phyloP scores from a whole-genome alignment of 768 basidiomycete genomes.

The Psilocybe cyanescens region DNA sequence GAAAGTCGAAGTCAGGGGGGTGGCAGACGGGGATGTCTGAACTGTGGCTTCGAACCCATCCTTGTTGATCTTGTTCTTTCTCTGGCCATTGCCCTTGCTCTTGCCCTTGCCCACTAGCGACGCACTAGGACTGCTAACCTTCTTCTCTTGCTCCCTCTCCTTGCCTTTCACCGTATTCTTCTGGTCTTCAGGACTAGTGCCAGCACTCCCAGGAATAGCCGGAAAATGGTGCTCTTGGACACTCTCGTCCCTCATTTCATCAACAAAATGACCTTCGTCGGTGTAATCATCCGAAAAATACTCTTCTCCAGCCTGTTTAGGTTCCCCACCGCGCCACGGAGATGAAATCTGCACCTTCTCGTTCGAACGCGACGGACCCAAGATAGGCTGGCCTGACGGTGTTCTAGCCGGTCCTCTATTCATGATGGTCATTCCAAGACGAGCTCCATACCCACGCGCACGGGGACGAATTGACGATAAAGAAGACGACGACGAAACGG shows the following conservation, averaged over 20 bases:
- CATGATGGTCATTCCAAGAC: constrained; percentile 12
- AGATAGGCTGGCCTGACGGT: constrained; percentile 17
- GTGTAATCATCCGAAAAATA: constrained; percentile 1
- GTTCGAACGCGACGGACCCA: constrained; percentile 40
- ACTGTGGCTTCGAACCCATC: not conserved
- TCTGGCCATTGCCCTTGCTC: not conserved
- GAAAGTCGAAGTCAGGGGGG: not conserved
- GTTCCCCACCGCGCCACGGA: constrained; percentile 46
- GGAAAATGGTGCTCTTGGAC: constrained; percentile 25
- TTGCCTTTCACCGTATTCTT: not conserved
- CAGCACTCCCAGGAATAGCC: constrained; percentile 12
- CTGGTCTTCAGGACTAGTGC: constrained; percentile 2
- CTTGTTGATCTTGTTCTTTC: not conserved
- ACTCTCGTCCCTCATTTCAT: not conserved
- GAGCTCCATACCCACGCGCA: not conserved
- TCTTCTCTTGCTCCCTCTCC: not conserved
- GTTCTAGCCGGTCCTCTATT: not conserved
- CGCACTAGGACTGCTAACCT: not conserved
- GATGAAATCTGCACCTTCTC: constrained; percentile 63
- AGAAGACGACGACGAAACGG: not conserved
- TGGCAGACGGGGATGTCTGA: not conserved
- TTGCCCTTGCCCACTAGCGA: not conserved
- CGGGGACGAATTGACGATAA: not conserved
- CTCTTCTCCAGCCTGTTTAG: constrained; percentile 54
- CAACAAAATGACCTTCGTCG: not conserved